Conservation (phyloP, 75 land plant species). For the Adiantum capillusveneris region DNA sequence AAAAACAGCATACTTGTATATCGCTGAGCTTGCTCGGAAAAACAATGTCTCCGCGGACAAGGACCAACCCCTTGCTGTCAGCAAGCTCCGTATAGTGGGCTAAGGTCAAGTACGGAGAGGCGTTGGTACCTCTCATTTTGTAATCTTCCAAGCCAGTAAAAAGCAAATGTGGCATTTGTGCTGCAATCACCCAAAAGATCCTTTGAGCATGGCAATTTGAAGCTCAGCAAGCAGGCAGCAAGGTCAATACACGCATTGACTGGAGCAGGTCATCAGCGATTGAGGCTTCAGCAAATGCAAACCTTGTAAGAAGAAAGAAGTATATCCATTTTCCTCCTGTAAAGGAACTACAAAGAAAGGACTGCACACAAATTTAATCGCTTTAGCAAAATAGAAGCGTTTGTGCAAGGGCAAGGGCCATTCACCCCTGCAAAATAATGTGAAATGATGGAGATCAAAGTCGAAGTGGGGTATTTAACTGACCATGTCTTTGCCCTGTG, state of each 20-base stretch:
- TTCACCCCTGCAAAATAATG: slow-evolving; percentile 1
- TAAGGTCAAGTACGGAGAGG: slow-evolving; percentile 83
- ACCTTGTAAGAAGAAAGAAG: slow-evolving; percentile 85
- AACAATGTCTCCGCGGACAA: slow-evolving; percentile 89
- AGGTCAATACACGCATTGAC: too few species aligned
- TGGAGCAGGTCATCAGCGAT: too few species aligned
- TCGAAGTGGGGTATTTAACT: too few species aligned
- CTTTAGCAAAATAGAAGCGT: slow-evolving; percentile 5
- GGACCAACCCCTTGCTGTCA: slow-evolving; percentile 79
- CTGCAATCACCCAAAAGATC: slow-evolving; percentile 32
- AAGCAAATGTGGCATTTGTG: slow-evolving; percentile 77
- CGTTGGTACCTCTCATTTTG: slow-evolving; percentile 85
- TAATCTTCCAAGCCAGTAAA: slow-evolving; percentile 97
- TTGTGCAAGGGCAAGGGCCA: neutral
- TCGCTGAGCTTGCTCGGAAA: slow-evolving; percentile 89
- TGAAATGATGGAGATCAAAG: slow-evolving; percentile 2
- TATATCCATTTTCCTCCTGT: slow-evolving; percentile 69
- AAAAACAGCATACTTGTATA: slow-evolving; percentile 33
- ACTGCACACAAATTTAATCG: slow-evolving; percentile 29
- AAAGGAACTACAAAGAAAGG: slow-evolving; percentile 83
- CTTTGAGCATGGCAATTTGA: too few species aligned
- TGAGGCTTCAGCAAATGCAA: too few species aligned
- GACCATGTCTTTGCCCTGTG: slow-evolving; percentile 74
- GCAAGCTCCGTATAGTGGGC: slow-evolving; percentile 79
- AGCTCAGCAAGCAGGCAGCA: too few species aligned